Evolutionary conservation across 1,284 basidiomycete genomes (phyloP), one percentile per base, ranked within the genome.

Genomic region (Puccinia novopanici): DNA sequence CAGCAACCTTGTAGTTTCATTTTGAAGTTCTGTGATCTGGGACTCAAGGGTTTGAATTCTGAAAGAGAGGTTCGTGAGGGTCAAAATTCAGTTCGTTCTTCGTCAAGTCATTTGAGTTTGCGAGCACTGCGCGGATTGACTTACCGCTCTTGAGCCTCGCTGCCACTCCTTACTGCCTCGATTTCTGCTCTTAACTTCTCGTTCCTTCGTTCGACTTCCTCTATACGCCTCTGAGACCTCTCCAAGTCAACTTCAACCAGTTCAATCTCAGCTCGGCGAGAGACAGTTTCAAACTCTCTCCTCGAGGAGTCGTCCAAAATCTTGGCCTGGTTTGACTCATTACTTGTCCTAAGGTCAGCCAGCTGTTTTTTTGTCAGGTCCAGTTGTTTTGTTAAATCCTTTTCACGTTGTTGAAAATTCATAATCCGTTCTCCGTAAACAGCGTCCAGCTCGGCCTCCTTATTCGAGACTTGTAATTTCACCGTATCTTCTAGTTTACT

Each of bases 321-420:
- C 85, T 92, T 94, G 5, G 95, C 94, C 84, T 97, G 93, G 72
- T 92, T 94, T 15, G 90, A 91, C 84, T 98, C 95, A 85, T 97
- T 93, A 0, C 93, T 95, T 68, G 90, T 90, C 75, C 94, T 92
- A 50, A 99, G 88, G 83, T 97, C 94, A 40, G 91, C 90, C 22
- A 99, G 88, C 86, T 99, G 97, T 63, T 90, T 91, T 85, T 93
- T 94, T 57, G 92, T 90, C 17, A 95, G 88, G 30, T 91, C 88
- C 2, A 98, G 89, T 84, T 98, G 95, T 27, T 92, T 90, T 83
- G 93, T 92, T 68, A 98, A 87, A 84, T 96, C 95, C 85, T 93
- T 91, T 86, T 98, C 95, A 73, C 94, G 89, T 84, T 97, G 94
- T 85, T 95, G 93, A 83, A 96, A 96, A 86, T 98, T 98, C 80